phyloP scores from a whole-genome alignment of 2,329 filamentous ascomycete genomes.

The Penicillium sp. region DNA sequence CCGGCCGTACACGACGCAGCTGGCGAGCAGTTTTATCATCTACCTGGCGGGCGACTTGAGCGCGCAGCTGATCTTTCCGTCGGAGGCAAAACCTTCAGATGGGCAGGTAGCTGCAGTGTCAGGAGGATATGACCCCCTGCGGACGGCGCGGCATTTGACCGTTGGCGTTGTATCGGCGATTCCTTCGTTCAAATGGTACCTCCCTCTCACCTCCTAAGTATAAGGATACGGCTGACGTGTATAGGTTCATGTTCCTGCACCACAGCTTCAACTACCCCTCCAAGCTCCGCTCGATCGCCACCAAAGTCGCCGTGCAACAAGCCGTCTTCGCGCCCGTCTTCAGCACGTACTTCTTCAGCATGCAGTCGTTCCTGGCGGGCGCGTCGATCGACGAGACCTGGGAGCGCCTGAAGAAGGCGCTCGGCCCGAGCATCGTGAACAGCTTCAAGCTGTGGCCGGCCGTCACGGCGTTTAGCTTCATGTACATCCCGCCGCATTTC shows the following conservation, averaged over 20 bases:
- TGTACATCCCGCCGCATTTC: constrained; percentile 76
- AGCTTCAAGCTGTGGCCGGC: constrained; percentile 84
- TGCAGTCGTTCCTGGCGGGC: constrained; percentile 71
- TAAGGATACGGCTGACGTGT: background rate
- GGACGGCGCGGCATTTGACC: constrained; percentile 67
- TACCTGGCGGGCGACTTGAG: constrained; percentile 74
- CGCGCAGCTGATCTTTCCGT: constrained; percentile 64
- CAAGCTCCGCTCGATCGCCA: constrained; percentile 63
- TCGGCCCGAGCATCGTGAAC: constrained; percentile 72
- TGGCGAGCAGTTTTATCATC: constrained; percentile 70
- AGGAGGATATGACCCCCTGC: constrained; percentile 60
- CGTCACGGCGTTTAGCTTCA: constrained; percentile 81
- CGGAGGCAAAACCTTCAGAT: constrained; percentile 26
- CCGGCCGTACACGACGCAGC: constrained; percentile 74
- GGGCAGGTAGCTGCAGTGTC: constrained; percentile 31
- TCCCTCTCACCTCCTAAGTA: background rate
- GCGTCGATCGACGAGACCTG: constrained; percentile 60
- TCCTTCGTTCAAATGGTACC: constrained; percentile 77
- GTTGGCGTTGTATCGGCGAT: constrained; percentile 73
- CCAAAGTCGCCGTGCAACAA: constrained; percentile 80
- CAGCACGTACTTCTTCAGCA: constrained; percentile 77
- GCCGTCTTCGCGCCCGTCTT: constrained; percentile 75
- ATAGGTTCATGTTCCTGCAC: constrained; percentile 74
- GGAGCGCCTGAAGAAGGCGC: constrained; percentile 68
- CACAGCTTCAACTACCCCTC: constrained; percentile 80